Base-by-base conservation (phyloP, 1,139 yeast genomes). In the Wickerhamomyces sp. region DNA sequence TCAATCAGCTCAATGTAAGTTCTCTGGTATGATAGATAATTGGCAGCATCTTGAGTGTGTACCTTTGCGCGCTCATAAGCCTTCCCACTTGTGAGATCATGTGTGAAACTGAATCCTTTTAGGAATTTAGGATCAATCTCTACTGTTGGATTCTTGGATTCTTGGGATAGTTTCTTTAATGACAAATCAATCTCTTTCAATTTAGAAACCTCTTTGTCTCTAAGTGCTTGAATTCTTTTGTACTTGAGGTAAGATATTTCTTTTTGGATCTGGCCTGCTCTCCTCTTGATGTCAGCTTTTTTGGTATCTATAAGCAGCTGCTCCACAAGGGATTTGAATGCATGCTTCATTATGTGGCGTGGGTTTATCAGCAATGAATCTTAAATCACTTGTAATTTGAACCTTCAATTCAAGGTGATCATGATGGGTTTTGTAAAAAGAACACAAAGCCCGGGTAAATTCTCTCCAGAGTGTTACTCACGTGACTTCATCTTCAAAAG, bases 1-100 rank as follows among this genome's bases (percentile, higher is more conserved):
- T 84, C 93, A 34, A 89, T 66, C 37, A 91, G 68, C 45, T 82
- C 91, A 41, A 76, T 78, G 60, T 87, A 89, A 10, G 70, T 75
- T 44, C 94, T 69, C 58, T 89, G 97, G 44, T 82, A 76, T 32
- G 68, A 66, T 38, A 89, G 64, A 52, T 78, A 89, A 38, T 81
- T 66, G 4, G 57, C 54, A 20, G 57, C 47, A 35, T 60, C 66
- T 28, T 49, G 41, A 22, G 59, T 29, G 36, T 59, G 62, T 22
- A 45, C 44, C 6, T 45, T 16, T 13, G 40, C 35, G 25, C 51
- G 51, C 3, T 33, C 28, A 4, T 45, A 30, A 26, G 40, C 41
- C 16, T 31, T 32, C n/a, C 36, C 20, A 19, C 44, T 37, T 36
- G 36, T 26, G 5, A 5, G 23, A 4, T n/a, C 5, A 16, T 11